Percentiles rank a stretch among this genome's conserved stretches.
Evolutionary conservation across 495 filamentous ascomycete genomes (phyloP).

Genomic region (Amphirosellinia nigrospora): DNA sequence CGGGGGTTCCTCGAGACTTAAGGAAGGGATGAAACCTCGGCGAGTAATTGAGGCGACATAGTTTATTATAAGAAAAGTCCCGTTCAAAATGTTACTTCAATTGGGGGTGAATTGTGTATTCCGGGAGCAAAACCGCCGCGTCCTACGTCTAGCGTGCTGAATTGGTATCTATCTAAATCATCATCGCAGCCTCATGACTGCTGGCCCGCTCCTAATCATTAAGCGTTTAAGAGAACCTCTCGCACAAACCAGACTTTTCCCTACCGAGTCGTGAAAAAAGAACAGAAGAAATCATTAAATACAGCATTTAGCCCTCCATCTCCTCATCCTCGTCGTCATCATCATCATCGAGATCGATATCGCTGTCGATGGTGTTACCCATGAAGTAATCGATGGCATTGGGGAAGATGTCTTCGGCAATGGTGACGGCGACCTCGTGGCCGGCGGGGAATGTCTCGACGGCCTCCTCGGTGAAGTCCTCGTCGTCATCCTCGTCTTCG

Average conservation of each 20-base stretch:
- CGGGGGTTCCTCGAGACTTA: not conserved
- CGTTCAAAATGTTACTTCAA: not conserved
- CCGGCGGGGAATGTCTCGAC: conserved; percentile 73
- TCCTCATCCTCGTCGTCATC: conserved; percentile 30
- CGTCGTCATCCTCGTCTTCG: conserved; percentile 56
- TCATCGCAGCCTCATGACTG: conserved; percentile 25
- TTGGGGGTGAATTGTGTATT: conserved; percentile 19
- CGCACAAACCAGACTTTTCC: conserved; percentile 19
- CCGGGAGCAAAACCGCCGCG: conserved; percentile 1
- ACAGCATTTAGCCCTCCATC: conserved; percentile 21
- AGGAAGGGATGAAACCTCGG: not conserved
- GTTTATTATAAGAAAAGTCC: not conserved
- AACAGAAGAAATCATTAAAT: conserved; percentile 21
- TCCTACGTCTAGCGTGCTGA: conserved; percentile 22
- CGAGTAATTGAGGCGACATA: not conserved
- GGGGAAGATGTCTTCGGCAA: conserved; percentile 78
- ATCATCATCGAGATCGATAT: conserved; percentile 18
- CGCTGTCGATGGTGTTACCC: conserved; percentile 29
- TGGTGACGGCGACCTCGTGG: conserved; percentile 69
- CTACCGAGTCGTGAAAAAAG: conserved; percentile 15
- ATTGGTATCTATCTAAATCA: conserved; percentile 32
- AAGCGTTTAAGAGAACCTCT: conserved; percentile 20
- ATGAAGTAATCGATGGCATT: conserved; percentile 75
- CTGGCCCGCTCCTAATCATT: conserved; percentile 21
- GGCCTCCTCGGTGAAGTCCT: conserved; percentile 48